Conservation (phyloP, 2,329 filamentous ascomycete genomes). For the Orbilia javanica region DNA sequence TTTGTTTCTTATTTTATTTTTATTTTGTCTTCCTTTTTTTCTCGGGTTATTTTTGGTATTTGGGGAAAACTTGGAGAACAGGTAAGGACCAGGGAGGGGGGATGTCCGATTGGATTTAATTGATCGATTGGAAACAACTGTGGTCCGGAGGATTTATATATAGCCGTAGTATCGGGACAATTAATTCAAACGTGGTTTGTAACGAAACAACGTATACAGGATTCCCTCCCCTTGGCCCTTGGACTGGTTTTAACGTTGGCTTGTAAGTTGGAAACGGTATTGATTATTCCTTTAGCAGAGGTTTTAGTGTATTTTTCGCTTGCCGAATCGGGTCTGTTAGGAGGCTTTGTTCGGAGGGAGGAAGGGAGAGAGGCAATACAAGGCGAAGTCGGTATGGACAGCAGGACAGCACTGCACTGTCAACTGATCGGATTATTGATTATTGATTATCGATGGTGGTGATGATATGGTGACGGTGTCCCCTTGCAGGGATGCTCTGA, state of each 20-base stretch:
- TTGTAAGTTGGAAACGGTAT: conserved; percentile 7
- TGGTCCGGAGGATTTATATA: conserved; percentile 21
- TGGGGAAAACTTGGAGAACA: not conserved
- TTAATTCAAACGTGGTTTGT: conserved; percentile 24
- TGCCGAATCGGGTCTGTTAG: conserved; percentile 29
- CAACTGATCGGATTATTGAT: not conserved
- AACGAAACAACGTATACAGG: conserved; percentile 2
- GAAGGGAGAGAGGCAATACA: conserved; percentile 10
- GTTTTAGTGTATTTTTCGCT: conserved; percentile 17
- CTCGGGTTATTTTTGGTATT: not conserved
- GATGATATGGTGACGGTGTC: conserved; percentile 1
- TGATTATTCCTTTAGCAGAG: conserved; percentile 14
- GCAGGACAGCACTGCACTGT: not conserved
- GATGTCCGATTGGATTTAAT: not conserved
- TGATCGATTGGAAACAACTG: conserved; percentile 7
- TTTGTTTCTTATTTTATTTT: not conserved
- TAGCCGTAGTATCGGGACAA: conserved; percentile 14
- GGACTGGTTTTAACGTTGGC: not conserved
- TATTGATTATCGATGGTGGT: not conserved
- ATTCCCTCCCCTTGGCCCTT: conserved; percentile 10
- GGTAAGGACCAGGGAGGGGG: conserved; percentile 4
- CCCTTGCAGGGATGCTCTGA: conserved; percentile 19
- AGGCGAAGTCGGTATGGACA: too few relatives aligned
- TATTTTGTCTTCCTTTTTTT: not conserved
- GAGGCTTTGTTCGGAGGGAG: conserved; percentile 4